Evolutionary conservation across 2,329 filamentous ascomycete genomes (phyloP).

Genomic region (Talaromyces verruculosus): DNA sequence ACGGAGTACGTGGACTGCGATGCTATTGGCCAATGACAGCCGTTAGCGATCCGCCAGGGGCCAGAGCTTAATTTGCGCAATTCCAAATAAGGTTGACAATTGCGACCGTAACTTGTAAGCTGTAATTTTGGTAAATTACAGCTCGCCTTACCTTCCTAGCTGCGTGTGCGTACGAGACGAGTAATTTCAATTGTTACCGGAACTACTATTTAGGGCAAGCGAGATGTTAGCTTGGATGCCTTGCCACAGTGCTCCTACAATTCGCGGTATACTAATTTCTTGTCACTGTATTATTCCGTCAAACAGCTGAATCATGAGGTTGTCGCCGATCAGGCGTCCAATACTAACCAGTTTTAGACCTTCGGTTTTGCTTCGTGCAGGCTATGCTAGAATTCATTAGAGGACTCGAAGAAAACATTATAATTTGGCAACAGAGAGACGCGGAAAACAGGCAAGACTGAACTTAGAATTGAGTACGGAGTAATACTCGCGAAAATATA

Average conservation of each 20-base stretch:
- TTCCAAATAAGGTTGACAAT: constrained; percentile 6
- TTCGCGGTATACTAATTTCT: neutral
- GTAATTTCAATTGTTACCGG: neutral
- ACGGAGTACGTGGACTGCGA: neutral
- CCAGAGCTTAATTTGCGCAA: neutral
- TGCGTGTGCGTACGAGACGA: neutral
- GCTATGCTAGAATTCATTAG: neutral
- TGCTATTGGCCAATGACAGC: neutral
- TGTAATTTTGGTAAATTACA: neutral
- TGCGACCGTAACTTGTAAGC: neutral
- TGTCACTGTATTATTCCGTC: neutral
- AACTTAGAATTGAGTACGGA: neutral
- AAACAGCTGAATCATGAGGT: neutral
- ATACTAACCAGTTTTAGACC: neutral
- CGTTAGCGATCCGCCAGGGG: neutral
- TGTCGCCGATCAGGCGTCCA: constrained; percentile 8
- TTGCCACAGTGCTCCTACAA: neutral
- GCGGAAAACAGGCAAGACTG: neutral
- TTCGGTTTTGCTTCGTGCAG: neutral
- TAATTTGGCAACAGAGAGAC: neutral
- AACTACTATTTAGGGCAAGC: neutral
- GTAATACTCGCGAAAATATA: neutral
- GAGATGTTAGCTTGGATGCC: neutral
- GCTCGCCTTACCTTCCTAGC: neutral
- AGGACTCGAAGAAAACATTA: neutral